Percentiles rank a stretch among this genome's conserved stretches.
Conservation (phyloP, 352 stramenopile species). For the Phytophthora syringae region DNA sequence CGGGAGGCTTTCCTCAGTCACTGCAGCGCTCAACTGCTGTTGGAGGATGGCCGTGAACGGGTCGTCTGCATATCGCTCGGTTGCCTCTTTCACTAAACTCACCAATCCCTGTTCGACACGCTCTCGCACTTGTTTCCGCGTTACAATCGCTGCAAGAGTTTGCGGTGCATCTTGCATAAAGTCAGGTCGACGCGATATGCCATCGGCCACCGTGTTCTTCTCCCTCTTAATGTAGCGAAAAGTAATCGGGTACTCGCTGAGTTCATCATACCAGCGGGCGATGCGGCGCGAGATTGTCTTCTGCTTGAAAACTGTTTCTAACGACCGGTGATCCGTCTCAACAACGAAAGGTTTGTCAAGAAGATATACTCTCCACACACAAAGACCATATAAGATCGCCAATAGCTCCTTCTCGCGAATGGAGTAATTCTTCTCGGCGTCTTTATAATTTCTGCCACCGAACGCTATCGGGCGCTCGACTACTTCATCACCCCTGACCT, state of each 20-base stretch:
- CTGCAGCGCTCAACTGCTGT: neutral
- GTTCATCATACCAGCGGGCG: conserved; percentile 12
- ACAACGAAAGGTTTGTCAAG: conserved; percentile 8
- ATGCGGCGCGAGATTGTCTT: conserved; percentile 16
- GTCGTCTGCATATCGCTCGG: neutral
- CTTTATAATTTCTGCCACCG: conserved; percentile 7
- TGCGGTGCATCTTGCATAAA: conserved; percentile 1
- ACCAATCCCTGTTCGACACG: neutral
- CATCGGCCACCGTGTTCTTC: conserved; percentile 13
- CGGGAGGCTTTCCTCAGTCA: neutral
- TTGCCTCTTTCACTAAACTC: neutral
- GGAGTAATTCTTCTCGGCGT: conserved; percentile 2
- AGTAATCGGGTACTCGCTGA: conserved; percentile 14
- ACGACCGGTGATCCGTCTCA: conserved; percentile 12
- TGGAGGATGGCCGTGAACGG: neutral
- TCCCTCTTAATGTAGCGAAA: conserved; percentile 11
- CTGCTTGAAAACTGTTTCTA: conserved; percentile 18
- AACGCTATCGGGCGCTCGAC: conserved; percentile 17
- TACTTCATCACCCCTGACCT: neutral
- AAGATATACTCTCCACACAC: conserved; percentile 8
- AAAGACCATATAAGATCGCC: conserved; percentile 4
- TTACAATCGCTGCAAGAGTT: conserved; percentile 1
- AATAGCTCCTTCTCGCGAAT: conserved; percentile 21
- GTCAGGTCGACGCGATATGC: conserved; percentile 16
- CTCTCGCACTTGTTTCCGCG: neutral